Base-by-base conservation (phyloP, 2,329 filamentous ascomycete genomes). In the Diplocarpon mali region DNA sequence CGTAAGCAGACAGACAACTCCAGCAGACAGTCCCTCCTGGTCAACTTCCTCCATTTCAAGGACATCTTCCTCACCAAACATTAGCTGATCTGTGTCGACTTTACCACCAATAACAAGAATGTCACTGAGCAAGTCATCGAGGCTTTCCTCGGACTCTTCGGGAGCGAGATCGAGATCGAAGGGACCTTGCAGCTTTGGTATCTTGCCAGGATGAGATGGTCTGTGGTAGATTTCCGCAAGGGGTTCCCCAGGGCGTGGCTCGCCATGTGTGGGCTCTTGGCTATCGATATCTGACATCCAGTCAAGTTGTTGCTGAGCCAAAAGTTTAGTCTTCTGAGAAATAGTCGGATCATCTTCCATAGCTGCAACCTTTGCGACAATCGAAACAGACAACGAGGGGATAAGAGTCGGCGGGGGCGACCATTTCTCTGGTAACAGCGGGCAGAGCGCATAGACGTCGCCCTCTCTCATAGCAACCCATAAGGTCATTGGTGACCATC, bases 391-490 rank as follows among this genome's bases (percentile, higher is more conserved):
- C 16, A 95, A 71, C 0, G 87, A 88, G 2, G 88, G 84, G 12
- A 95, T 78, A 28, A 92, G 70, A 0, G 83, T 83, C 1, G 80
- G 73, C 12, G 83, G 80, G 17, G 83, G 80, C 17, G 85, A 78
- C 88, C 90, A 96, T 56, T 83, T 86, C 41, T 80, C 79, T 0
- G 92, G 92, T 28, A 98, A 69, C 34, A 98, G 71, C 1, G 92
- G 92, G 60, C 89, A 95, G 8, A 98, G 69, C 1, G 90, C 89
- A 60, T 98, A 98, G 5, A 96, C 75, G 59, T 95, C 89, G 3
- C 92, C 92, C 48, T 87, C 84, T 31, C 79, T 78, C 84, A 95
- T 98, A n/a, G 89, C 88, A 41, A 96, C 69, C 86, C 90, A 98
- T 10, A 98, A 71, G 0, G 92, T 96, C 85, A 95, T 95, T 9